phyloP scores from a whole-genome alignment of 2,329 filamentous ascomycete species.

The Fusarium piperis region DNA sequence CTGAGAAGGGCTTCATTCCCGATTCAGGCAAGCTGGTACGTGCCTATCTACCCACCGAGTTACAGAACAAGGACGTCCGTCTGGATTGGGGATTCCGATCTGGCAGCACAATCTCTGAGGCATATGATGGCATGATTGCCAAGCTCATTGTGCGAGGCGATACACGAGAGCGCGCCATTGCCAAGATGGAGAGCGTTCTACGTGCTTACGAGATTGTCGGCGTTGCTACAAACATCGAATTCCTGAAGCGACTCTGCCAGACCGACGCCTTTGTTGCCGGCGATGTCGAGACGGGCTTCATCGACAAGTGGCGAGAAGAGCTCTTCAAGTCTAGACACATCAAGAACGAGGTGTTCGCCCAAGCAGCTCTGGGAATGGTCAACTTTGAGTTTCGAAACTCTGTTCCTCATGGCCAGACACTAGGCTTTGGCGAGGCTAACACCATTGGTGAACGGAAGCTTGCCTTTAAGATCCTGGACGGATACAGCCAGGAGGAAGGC shows the following conservation, averaged over 20 bases:
- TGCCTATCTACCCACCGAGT: conserved; percentile 74
- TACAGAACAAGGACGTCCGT: conserved; percentile 73
- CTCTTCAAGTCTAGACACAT: conserved; percentile 74
- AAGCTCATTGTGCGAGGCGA: conserved; percentile 92
- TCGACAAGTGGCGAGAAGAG: conserved; percentile 84
- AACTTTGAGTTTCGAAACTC: conserved; percentile 56
- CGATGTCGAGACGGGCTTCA: conserved; percentile 95
- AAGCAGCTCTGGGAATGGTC: conserved; percentile 84
- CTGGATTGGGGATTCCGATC: conserved; percentile 94
- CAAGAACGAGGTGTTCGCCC: conserved; percentile 79
- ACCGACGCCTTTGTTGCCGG: conserved; percentile 85
- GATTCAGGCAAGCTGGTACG: conserved; percentile 91
- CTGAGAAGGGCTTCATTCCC: conserved; percentile 89
- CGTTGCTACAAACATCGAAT: conserved; percentile 94
- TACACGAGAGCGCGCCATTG: conserved; percentile 81
- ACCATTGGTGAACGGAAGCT: conserved; percentile 58
- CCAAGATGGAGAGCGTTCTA: conserved; percentile 82
- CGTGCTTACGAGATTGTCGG: conserved; percentile 93
- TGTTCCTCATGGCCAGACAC: conserved; percentile 58
- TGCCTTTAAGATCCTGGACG: conserved; percentile 67
- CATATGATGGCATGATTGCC: conserved; percentile 98
- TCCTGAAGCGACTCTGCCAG: conserved; percentile 86
- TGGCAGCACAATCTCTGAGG: conserved; percentile 90
- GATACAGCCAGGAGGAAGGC: conserved; percentile 69
- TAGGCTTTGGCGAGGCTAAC: conserved; percentile 63